Conservation (phyloP, 2,329 filamentous ascomycete species). For the Alternaria tenuissima region DNA sequence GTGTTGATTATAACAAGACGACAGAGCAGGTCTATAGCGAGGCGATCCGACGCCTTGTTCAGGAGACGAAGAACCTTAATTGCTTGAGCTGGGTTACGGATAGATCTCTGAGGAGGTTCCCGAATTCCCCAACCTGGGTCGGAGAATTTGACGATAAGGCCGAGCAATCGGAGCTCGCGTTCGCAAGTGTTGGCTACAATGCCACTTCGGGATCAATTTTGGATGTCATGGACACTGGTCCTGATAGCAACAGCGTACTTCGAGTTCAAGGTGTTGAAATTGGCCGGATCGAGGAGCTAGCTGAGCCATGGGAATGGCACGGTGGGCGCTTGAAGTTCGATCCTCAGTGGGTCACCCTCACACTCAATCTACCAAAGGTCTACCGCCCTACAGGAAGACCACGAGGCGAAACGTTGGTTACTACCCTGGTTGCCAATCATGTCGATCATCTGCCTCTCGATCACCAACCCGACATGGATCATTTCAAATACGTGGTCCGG, state of each 20-base stretch:
- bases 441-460: background rate
- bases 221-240: background rate
- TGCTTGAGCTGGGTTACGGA: constrained; percentile 6
- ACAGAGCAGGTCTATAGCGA: background rate
- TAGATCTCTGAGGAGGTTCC: background rate
- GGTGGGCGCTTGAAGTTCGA: background rate
- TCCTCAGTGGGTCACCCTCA: constrained; percentile 4
- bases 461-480: background rate
- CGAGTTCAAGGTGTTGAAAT: background rate
- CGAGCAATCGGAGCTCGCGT: constrained; percentile 7
- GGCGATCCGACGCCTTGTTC: background rate
- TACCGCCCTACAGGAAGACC: background rate
- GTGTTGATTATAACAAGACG: constrained; percentile 2
- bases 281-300: background rate
- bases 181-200: background rate
- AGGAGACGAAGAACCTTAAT: constrained; percentile 1
- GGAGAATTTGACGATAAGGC: constrained; percentile 5
- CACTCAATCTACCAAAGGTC: background rate
- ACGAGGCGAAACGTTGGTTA: background rate
- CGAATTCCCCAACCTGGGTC: background rate
- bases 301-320: constrained; percentile 3
- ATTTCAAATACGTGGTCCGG: background rate
- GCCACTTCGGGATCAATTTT: background rate
- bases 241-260: background rate
- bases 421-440: constrained; percentile 3